A percentile compares a stretch with the other conserved stretches of the same genome.
These are phyloP conservation scores for Boletus rufocinnamomeus DNA, from an alignment of 768 basidiomycete species.

Conservation along the genomic window DNA sequence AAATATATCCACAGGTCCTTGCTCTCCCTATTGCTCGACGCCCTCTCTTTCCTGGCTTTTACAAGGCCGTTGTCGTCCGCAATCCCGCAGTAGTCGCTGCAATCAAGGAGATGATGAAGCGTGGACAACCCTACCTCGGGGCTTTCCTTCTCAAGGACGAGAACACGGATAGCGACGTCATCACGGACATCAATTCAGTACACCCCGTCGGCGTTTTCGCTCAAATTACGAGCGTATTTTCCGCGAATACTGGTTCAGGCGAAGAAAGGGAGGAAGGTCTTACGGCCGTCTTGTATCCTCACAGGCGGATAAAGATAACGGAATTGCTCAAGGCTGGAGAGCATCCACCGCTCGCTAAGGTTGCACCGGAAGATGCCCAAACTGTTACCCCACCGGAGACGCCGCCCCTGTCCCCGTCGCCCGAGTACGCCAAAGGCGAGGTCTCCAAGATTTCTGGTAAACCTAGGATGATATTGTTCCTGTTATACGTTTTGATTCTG, in stretches of 20 bases:
- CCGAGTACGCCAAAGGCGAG: slow-evolving; percentile 27
- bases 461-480: not conserved
- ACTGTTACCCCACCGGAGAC: slow-evolving; percentile 48
- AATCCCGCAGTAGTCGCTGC: slow-evolving; percentile 91
- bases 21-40: slow-evolving; percentile 94
- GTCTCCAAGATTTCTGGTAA: slow-evolving; percentile 29
- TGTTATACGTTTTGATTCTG: not conserved
- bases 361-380: slow-evolving; percentile 41
- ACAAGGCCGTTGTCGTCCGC: slow-evolving; percentile 94
- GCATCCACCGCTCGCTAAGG: slow-evolving; percentile 35
- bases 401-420: slow-evolving; percentile 35
- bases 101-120: slow-evolving; percentile 95
- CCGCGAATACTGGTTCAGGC: slow-evolving; percentile 51
- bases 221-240: slow-evolving; percentile 93
- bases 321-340: slow-evolving; percentile 76
- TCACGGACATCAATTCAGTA: slow-evolving; percentile 83
- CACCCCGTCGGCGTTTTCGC: slow-evolving; percentile 95
- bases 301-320: slow-evolving; percentile 85
- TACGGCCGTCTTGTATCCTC: slow-evolving; percentile 94
- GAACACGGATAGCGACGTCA: slow-evolving; percentile 88
- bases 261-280: slow-evolving; percentile 83
- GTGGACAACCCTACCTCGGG: slow-evolving; percentile 95
- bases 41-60: slow-evolving; percentile 96
- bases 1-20: slow-evolving; percentile 89
- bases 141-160: slow-evolving; percentile 97